These are phyloP conservation scores for Tylopilus vinaceipallidus DNA, from an alignment of 768 basidiomycete genomes.

Conservation along the genomic window DNA sequence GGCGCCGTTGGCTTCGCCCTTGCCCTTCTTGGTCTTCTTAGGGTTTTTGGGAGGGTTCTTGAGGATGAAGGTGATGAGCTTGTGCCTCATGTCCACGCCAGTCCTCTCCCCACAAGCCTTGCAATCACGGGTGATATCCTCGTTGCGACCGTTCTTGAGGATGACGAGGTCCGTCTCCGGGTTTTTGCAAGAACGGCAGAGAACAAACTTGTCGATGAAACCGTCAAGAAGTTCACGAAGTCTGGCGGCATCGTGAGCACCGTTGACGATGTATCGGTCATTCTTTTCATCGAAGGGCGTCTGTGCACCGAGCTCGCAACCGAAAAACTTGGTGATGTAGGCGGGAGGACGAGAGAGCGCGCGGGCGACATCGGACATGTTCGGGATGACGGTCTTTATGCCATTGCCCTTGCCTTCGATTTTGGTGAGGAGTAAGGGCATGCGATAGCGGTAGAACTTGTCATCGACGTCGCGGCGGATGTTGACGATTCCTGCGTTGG, in stretches of 20 bases:
- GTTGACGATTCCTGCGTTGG: constrained; percentile 78
- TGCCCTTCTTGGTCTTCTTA: constrained; percentile 59
- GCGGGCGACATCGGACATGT: constrained; percentile 97
- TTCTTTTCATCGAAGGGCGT: constrained; percentile 95
- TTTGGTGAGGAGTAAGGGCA: constrained; percentile 93
- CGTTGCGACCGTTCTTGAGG: constrained; percentile 74
- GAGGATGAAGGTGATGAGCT: constrained; percentile 92
- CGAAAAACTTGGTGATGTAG: constrained; percentile 99
- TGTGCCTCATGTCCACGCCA: constrained; percentile 93
- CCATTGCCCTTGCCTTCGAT: constrained; percentile 99
- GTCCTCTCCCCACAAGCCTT: constrained; percentile 97
- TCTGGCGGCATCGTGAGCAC: constrained; percentile 87
- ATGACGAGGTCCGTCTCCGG: constrained; percentile 96
- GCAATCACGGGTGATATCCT: constrained; percentile 93
- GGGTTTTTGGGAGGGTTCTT: constrained; percentile 95
- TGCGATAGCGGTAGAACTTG: constrained; percentile 96
- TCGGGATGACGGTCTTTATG: constrained; percentile 98
- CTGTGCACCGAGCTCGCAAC: constrained; percentile 97
- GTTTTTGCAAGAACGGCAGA: constrained; percentile 98
- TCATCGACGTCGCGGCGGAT: constrained; percentile 96
- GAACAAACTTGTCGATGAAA: constrained; percentile 98
- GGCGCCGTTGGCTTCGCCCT: constrained; percentile 55
- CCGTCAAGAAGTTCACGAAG: constrained; percentile 93
- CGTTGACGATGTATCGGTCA: constrained; percentile 98
- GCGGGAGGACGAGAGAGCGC: constrained; percentile 93